Base-by-base conservation (phyloP, 805 yeast species). In the Jamesozyma spencerorum region DNA sequence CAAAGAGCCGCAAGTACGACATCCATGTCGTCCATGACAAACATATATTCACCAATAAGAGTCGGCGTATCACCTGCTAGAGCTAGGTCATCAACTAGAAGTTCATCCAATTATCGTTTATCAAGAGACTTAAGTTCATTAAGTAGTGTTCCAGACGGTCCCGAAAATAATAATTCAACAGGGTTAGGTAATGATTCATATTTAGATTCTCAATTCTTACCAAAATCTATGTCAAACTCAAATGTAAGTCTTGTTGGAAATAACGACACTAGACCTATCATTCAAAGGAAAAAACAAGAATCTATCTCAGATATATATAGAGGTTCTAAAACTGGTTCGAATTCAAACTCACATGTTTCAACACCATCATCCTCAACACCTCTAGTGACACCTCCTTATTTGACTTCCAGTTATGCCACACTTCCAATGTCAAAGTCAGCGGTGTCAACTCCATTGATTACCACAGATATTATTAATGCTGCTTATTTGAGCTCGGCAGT, bases 271-370 rank as follows among this genome's bases (percentile, higher is more conserved):
- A 47, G 40, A 34, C 26, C 26, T 22, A 33, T 36, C 14, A 50
- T 47, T 5, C 62, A 58, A 34, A 52, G 45, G 41, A 55, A 49
- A 31, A 58, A 58, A 36, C 63, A 59, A 41, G 61, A 56, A 34
- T 58, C 64, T 2, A 49, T 59, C 7, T 52, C 62, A 2, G 64
- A 59, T 32, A 19, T 42, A 34, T 37, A 44, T 18, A 40, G 39
- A 24, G 15, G 5, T 15, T 20, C 12, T 17, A 34, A 27, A 11
- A 36, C 28, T n/a, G 32, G 17, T 24, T 18, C 31, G 18, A 37
- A 24, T 6, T 20, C 34, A 6, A 33, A 31, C 12, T 3, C 44
- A 6, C 38, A 28, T 31, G 49, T 42, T 12, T 34, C 39, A 3
- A 46, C 49, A 2, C 48, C 47, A 3, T 40, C 43, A 6, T 18